Percentiles rank a stretch among this genome's conserved stretches.
phyloP scores from a whole-genome alignment of 2,329 filamentous ascomycete genomes.

The Penicillium sp. region DNA sequence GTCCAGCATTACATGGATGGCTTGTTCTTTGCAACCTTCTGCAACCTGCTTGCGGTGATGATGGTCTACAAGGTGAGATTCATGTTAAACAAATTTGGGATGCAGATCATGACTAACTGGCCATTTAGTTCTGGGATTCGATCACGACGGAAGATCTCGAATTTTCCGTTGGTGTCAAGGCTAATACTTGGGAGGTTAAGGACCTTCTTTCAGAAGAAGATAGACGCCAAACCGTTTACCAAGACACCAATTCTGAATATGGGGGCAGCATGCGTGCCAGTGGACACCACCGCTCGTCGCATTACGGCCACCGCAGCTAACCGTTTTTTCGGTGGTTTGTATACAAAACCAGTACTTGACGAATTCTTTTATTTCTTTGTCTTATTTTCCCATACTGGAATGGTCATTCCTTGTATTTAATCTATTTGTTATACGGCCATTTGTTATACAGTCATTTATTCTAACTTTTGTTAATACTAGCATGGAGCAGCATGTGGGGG shows the following conservation, averaged over 20 bases:
- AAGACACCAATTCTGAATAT: conserved; percentile 54
- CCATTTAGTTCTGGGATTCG: conserved; percentile 87
- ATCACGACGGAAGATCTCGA: conserved; percentile 98
- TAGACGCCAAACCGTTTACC: conserved; percentile 70
- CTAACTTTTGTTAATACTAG: background rate
- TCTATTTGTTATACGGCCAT: background rate
- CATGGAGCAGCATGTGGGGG: background rate
- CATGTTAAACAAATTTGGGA: background rate
- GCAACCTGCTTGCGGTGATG: conserved; percentile 94
- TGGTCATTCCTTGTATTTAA: background rate
- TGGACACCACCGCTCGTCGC: conserved; percentile 38
- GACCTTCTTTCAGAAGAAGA: conserved; percentile 82
- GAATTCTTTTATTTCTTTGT: conserved; percentile 7
- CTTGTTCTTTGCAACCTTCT: conserved; percentile 88
- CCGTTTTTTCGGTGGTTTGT: conserved; percentile 3
- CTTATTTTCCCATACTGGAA: conserved; percentile 3
- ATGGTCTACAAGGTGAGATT: conserved; percentile 92
- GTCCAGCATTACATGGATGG: conserved; percentile 93
- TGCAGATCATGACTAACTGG: conserved; percentile 27
- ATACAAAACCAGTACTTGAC: conserved; percentile 16
- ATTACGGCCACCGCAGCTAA: conserved; percentile 38
- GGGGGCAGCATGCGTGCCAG: conserved; percentile 41
- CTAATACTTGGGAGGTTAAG: conserved; percentile 98
- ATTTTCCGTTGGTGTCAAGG: conserved; percentile 92
- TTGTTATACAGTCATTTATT: background rate